These are phyloP conservation scores for Fusarium guadeloupense DNA, from an alignment of 2,329 filamentous ascomycete species.

Conservation along the genomic window DNA sequence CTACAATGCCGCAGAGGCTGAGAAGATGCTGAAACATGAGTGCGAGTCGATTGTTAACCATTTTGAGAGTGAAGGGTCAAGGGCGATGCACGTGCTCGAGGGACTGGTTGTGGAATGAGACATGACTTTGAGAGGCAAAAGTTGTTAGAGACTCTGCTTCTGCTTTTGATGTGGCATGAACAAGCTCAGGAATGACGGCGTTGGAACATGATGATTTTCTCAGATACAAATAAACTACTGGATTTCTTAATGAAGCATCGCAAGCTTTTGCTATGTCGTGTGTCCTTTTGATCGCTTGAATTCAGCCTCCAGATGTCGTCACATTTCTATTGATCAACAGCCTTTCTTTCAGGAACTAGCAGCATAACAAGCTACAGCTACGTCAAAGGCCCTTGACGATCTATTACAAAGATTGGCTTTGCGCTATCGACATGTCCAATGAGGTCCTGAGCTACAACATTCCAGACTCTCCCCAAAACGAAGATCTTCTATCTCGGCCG, in stretches of 20 bases:
- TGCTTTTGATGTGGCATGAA: conserved; percentile 29
- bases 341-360: conserved; percentile 10
- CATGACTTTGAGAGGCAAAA: conserved; percentile 20
- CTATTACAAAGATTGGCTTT: conserved; percentile 1
- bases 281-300: conserved; percentile 7
- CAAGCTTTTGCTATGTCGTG: background rate
- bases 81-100: conserved; percentile 81
- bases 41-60: conserved; percentile 83
- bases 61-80: conserved; percentile 85
- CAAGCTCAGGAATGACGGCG: conserved; percentile 36
- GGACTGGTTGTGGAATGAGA: conserved; percentile 67
- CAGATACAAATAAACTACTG: conserved; percentile 4
- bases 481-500: conserved; percentile 2
- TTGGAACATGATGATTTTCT: conserved; percentile 31
- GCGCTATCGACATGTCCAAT: background rate
- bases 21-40: conserved; percentile 79
- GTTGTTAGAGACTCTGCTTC: conserved; percentile 13
- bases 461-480: conserved; percentile 9
- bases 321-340: conserved; percentile 11
- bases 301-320: conserved; percentile 19
- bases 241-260: conserved; percentile 10
- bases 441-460: conserved; percentile 1
- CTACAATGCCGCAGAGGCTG: conserved; percentile 80
- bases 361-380: conserved; percentile 6
- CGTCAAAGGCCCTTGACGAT: background rate